These are phyloP conservation scores for Suhomyces sp. DNA, from an alignment of 805 yeast genomes.

Conservation along the genomic window DNA sequence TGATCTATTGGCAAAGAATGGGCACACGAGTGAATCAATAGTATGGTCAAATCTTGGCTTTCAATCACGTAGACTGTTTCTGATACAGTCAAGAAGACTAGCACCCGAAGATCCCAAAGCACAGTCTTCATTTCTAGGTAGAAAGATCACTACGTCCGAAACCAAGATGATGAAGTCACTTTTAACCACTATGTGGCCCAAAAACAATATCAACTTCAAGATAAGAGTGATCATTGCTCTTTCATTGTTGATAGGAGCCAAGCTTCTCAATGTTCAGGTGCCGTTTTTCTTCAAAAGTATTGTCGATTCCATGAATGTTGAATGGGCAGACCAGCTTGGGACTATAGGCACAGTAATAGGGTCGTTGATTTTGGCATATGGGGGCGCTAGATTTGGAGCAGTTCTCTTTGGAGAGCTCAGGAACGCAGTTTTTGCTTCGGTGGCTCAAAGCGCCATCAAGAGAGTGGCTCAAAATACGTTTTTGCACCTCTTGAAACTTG, in stretches of 20 bases:
- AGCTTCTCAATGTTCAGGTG: conserved; percentile 88
- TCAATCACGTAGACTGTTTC: not conserved
- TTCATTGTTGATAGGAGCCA: conserved; percentile 70
- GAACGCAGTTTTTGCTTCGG: conserved; percentile 93
- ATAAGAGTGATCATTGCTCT: conserved; percentile 75
- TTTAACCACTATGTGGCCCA: conserved; percentile 78
- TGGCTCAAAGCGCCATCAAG: conserved; percentile 91
- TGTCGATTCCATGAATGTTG: conserved; percentile 89
- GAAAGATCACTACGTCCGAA: conserved; percentile 37
- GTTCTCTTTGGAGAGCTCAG: conserved; percentile 91
- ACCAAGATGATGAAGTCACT: conserved; percentile 60
- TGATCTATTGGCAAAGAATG: not conserved
- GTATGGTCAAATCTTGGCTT: not conserved
- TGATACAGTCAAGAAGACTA: not conserved
- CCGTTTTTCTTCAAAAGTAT: conserved; percentile 88
- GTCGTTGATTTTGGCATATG: conserved; percentile 75
- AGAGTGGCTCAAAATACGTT: conserved; percentile 87
- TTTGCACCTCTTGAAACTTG: conserved; percentile 76
- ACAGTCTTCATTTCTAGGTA: conserved; percentile 20
- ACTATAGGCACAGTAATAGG: conserved; percentile 65
- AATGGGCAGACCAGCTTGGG: conserved; percentile 66
- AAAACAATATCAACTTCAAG: conserved; percentile 60
- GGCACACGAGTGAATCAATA: not conserved
- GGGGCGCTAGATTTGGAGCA: conserved; percentile 91
- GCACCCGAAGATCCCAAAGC: not conserved